A percentile compares a stretch with the other conserved stretches of the same genome.
phyloP scores from a whole-genome alignment of 225 moss, liverwort and hornwort species.

The Asterella californica region DNA sequence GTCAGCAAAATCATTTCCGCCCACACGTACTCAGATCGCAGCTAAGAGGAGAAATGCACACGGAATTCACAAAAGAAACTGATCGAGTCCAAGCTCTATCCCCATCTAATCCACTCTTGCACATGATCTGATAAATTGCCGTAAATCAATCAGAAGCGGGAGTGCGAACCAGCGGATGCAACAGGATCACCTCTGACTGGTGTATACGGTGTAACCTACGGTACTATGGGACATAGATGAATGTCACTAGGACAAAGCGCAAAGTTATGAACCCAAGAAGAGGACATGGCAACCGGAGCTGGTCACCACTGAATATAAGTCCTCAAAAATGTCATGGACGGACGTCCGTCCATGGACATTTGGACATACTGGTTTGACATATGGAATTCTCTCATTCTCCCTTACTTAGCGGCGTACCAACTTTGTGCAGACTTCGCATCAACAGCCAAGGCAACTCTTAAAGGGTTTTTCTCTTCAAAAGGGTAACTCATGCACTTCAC shows the following conservation, averaged over 20 bases:
- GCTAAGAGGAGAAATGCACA: too few relatives aligned
- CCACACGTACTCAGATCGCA: too few relatives aligned
- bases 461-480: too few relatives aligned
- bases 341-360: too few relatives aligned
- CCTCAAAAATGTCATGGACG: neutral
- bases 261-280: conserved; percentile 5
- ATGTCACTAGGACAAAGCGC: neutral
- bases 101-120: too few relatives aligned
- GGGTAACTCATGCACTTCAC: too few relatives aligned
- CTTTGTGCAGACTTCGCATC: conserved; percentile 78
- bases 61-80: too few relatives aligned
- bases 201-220: neutral
- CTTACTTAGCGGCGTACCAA: conserved; percentile 98
- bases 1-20: too few relatives aligned
- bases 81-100: too few relatives aligned
- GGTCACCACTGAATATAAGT: neutral
- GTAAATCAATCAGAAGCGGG: neutral
- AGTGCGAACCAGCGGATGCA: neutral
- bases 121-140: neutral
- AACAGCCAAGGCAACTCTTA: conserved; percentile 80
- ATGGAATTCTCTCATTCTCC: neutral
- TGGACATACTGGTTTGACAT: neutral
- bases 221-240: conserved; percentile 7
- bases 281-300: neutral
- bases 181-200: conserved; percentile 1